Base-by-base conservation (phyloP, 495 filamentous ascomycete species). In the Sporormia fimetaria region DNA sequence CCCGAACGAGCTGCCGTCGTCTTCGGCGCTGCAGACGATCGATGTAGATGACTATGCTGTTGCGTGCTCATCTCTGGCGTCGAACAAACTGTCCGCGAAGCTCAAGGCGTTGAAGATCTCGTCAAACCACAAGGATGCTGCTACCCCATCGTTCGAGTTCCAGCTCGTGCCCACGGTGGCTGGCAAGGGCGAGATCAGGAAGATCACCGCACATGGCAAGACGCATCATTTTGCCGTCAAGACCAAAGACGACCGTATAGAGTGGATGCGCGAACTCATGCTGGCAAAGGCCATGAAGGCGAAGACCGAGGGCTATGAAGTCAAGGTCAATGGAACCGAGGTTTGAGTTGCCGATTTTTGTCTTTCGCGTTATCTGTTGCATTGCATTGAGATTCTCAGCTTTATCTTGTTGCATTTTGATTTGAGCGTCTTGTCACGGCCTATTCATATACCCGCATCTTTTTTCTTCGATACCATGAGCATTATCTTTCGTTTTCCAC, bases 221-320 rank as follows among this genome's bases (percentile, higher is more conserved):
- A 74, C 76, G n/a, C 88, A 98, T 54, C 83, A 94, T 54, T 96
- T 98, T 52, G 83, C 88, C 0, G 88, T 95, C 40, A 80, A 80
- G 59, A 73, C 68, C 39, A 69, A 85, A 0, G 85, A 96, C 42
- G 82, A 94, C 58, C 71, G 90, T 21, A 94, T 95, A 43, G 88
- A 94, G 49, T 98, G 90, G 90, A 94, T 95, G 90, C 67, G 90
- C 2, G 87, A 95, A 69, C 61, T 98, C 35, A 95, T 98, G 90
- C 75, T 98, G 16, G 87, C 88, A 3, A 94, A 87, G 59, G 87
- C 88, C 15, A 63, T 86, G 41, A 79, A 74, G 65, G 80, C 83
- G 55, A 84, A 85, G 64, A 76, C 78, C 11, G 76, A 81, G 47
- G 87, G 87, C 6, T 92, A 73, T 33, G 76, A 80, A 58, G 67